Percentiles rank a stretch among this genome's conserved stretches.
Evolutionary conservation across 352 stramenopile genomes (phyloP).

Genomic region (Globisporangium camurandrum): DNA sequence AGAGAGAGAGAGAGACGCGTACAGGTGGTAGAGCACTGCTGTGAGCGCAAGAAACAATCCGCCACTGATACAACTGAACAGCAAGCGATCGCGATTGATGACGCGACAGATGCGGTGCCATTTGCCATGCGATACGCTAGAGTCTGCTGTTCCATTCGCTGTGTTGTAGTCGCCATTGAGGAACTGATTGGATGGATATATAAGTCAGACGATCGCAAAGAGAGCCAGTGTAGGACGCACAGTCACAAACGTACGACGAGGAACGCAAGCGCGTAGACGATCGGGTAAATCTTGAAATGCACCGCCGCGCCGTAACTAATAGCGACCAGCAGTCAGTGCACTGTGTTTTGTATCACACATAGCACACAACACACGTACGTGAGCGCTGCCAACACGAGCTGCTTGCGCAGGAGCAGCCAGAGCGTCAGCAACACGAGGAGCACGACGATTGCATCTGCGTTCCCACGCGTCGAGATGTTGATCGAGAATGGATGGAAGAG

Average conservation of each 20-base stretch:
- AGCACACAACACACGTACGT: constrained; percentile 27
- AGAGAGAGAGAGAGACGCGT: constrained; percentile 13
- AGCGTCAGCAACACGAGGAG: constrained; percentile 92
- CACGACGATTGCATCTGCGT: constrained; percentile 93
- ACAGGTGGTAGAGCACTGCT: constrained; percentile 80
- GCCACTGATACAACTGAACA: constrained; percentile 88
- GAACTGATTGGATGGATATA: constrained; percentile 26
- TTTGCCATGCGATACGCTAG: constrained; percentile 42
- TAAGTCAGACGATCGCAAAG: background rate
- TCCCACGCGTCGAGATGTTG: constrained; percentile 98
- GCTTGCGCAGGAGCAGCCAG: constrained; percentile 73
- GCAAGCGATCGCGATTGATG: constrained; percentile 65
- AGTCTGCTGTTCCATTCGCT: constrained; percentile 40
- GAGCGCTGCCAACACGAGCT: constrained; percentile 59
- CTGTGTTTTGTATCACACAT: background rate
- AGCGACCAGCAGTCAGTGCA: background rate
- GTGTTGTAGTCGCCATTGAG: constrained; percentile 56
- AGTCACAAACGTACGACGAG: constrained; percentile 53
- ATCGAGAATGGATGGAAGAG: constrained; percentile 97
- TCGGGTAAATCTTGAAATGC: constrained; percentile 98
- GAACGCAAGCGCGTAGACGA: constrained; percentile 93
- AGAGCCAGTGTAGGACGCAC: background rate
- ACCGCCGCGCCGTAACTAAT: constrained; percentile 92
- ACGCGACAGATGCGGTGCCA: constrained; percentile 39
- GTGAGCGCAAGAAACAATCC: constrained; percentile 83